Percentiles rank a stretch among this genome's conserved stretches.
phyloP scores from a whole-genome alignment of 306 rosid species.

The Acacia confusa region DNA sequence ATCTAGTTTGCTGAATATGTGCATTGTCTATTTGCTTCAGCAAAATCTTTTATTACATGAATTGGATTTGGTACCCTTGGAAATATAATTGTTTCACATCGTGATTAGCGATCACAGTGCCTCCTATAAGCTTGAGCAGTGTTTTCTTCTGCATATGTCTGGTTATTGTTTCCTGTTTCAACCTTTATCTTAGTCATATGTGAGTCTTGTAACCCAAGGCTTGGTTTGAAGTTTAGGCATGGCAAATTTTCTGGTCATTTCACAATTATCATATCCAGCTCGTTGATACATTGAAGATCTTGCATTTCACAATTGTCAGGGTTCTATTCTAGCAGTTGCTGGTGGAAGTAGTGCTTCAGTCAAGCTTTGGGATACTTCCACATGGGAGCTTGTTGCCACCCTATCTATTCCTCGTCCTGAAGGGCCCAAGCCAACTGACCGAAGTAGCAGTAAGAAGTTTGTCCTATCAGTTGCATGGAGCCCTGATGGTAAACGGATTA shows the following conservation, averaged over 20 bases:
- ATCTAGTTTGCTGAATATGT: not conserved
- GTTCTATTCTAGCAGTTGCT: constrained; percentile 91
- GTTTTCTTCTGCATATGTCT: constrained; percentile 5
- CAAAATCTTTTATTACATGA: not conserved
- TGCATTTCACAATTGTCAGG: constrained; percentile 45
- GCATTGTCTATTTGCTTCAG: constrained; percentile 1
- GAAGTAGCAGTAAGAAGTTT: constrained; percentile 89
- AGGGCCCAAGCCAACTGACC: constrained; percentile 80
- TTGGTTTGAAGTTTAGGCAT: not conserved
- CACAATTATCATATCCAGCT: not conserved
- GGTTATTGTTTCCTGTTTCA: not conserved
- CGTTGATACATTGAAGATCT: not conserved
- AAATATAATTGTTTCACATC: not conserved
- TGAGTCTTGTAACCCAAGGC: not conserved
- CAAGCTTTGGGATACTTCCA: constrained; percentile 89
- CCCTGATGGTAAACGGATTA: constrained; percentile 76
- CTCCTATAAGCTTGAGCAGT: not conserved
- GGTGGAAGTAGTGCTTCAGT: constrained; percentile 97
- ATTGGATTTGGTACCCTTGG: constrained; percentile 1
- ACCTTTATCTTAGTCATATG: not conserved
- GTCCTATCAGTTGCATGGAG: constrained; percentile 97
- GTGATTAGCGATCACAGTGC: not conserved
- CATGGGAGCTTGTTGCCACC: constrained; percentile 77
- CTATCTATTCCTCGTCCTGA: constrained; percentile 88
- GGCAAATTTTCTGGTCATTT: constrained; percentile 7